Base-by-base conservation (phyloP, 164 flowering plant species). In the Vitis riparia region DNA sequence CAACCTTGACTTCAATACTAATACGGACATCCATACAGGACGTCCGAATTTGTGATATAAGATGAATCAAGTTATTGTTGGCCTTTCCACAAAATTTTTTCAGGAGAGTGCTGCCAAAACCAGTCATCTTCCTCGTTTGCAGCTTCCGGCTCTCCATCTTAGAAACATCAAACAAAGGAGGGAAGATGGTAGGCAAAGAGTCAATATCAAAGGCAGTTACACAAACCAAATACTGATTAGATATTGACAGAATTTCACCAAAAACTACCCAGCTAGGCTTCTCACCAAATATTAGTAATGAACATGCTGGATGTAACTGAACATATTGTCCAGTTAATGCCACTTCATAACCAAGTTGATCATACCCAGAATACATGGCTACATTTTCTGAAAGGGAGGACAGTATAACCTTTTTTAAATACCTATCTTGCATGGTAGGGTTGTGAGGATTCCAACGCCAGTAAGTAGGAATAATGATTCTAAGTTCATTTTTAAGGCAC, bases 211-310 rank as follows among this genome's bases (percentile, higher is more conserved):
- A 56, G 16, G 94, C 88, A 65, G 95, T 90, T 23, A 91, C 99
- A 79, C 97, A 93, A 10, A 86, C 92, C 81, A 96, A 77, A 83
- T 91, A 93, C 59, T 88, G 79, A 72, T 72, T 81, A 44, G 88
- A 68, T 4, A 76, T 59, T 23, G 97, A 89, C 11, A 96, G 67
- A 14, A 96, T 71, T 65, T 96, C 97, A 52, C 90, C 85, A 76
- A 91, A 96, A 55, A 92, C 96, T 11, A 96, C 95, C 98, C 99
- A 96, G 56, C 68, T 69, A 49, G 99, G 98, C 77, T 79, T 88
- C 74, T 86, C 81, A 69, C 84, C 82, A 74, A 89, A 96, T 51
- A 79, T 68, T 8, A 85, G 77, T 77, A 96, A 78, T 2, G 99
- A 96, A 86, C 97, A 89, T 3, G 98, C 85, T 62, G 98, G 98